Conservation (phyloP, 2,329 filamentous ascomycete genomes). For the Paracorniculantispora psalliotae region DNA sequence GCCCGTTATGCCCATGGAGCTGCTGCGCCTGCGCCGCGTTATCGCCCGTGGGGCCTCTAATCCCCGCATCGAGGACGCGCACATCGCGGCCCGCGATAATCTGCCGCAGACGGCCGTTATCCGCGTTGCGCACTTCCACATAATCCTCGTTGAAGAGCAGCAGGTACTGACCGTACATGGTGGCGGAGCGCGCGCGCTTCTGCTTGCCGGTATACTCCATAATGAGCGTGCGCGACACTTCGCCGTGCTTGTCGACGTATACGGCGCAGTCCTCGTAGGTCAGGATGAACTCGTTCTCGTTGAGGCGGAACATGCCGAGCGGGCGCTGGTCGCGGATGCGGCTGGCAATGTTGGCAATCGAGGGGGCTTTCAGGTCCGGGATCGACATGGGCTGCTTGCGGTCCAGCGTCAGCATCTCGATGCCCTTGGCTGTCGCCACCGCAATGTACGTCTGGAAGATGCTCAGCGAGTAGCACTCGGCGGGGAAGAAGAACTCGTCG, state of each 20-base stretch:
- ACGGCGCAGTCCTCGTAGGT: constrained; percentile 95
- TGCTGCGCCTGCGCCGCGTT: constrained; percentile 33
- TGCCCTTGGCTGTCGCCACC: constrained; percentile 83
- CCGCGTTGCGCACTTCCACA: constrained; percentile 92
- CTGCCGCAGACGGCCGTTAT: constrained; percentile 88
- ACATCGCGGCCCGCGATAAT: constrained; percentile 92
- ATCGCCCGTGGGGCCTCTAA: constrained; percentile 55
- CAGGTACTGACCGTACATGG: constrained; percentile 86
- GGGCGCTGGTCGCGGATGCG: constrained; percentile 80
- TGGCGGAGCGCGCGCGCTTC: constrained; percentile 72
- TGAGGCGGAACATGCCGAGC: constrained; percentile 93
- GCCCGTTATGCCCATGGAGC: constrained; percentile 30
- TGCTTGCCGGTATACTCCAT: constrained; percentile 97
- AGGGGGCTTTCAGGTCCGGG: constrained; percentile 73
- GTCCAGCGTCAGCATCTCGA: constrained; percentile 93
- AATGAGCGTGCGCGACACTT: constrained; percentile 87
- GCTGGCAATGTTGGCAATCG: constrained; percentile 78
- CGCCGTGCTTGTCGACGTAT: constrained; percentile 96
- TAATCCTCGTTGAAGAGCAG: constrained; percentile 94
- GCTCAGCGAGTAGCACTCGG: constrained; percentile 91
- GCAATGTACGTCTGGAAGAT: constrained; percentile 93
- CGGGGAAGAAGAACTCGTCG: constrained; percentile 97
- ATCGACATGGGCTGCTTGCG: constrained; percentile 96
- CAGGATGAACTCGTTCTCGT: constrained; percentile 85
- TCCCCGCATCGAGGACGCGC: constrained; percentile 81